Evolutionary conservation across 2,329 filamentous ascomycete genomes (phyloP).

Genomic region (Fusarium ambrosium): DNA sequence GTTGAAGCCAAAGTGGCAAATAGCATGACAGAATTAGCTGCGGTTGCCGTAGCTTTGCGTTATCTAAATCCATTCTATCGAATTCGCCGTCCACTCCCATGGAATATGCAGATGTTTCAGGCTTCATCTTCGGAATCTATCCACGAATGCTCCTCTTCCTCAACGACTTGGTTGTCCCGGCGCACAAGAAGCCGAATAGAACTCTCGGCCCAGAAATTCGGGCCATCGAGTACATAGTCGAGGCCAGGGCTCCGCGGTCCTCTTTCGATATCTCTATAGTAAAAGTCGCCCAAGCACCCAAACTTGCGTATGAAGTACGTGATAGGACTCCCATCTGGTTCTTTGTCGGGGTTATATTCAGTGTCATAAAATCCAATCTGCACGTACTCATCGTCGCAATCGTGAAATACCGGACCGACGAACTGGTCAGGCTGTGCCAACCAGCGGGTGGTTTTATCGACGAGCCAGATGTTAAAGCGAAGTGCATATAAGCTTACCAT

Average conservation of each 20-base stretch:
- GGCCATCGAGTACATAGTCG: not conserved
- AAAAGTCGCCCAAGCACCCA: not conserved
- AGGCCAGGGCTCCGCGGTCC: not conserved
- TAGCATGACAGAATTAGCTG: no score
- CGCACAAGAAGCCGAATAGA: not conserved
- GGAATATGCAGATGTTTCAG: no score
- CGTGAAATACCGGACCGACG: not conserved
- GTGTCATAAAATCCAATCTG: not conserved
- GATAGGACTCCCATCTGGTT: not conserved
- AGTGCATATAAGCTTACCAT: fast-evolving
- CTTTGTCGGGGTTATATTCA: not conserved
- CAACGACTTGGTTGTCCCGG: not conserved
- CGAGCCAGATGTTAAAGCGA: not conserved
- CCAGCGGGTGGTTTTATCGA: slow-evolving; percentile 8
- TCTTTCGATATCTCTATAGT: not conserved
- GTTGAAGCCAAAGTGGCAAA: no score
- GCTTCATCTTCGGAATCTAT: not conserved
- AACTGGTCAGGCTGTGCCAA: not conserved
- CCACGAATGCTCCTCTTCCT: not conserved
- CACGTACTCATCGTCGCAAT: slow-evolving; percentile 13
- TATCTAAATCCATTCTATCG: no score
- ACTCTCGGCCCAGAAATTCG: not conserved
- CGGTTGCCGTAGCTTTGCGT: no score
- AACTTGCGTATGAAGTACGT: not conserved
- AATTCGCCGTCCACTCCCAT: no score